These are phyloP conservation scores for Bryoglossum gracile DNA, from an alignment of 495 filamentous ascomycete species.

Conservation along the genomic window DNA sequence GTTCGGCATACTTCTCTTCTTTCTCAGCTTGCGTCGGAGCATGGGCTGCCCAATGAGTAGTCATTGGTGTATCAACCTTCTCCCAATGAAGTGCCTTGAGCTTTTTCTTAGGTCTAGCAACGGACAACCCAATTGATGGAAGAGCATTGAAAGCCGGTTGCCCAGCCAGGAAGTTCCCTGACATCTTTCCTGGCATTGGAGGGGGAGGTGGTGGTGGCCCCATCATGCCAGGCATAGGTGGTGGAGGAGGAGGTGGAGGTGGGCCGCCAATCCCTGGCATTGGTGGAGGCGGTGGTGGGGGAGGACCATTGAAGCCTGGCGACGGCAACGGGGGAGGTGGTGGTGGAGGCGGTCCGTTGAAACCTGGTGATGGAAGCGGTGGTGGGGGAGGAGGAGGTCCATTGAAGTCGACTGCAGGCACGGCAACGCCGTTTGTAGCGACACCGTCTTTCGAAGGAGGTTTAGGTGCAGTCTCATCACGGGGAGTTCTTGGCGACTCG, in stretches of 20 bases:
- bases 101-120: conserved; percentile 93
- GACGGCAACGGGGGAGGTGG: conserved; percentile 33
- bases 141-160: conserved; percentile 36
- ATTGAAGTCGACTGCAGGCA: too few relatives aligned
- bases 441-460: conserved; percentile 23
- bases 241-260: conserved; percentile 49
- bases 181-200: conserved; percentile 52
- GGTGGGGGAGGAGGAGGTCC: conserved; percentile 41
- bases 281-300: conserved; percentile 37
- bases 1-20: conserved; percentile 90
- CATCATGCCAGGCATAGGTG: conserved; percentile 33
- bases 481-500: conserved; percentile 61
- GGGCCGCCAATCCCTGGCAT: conserved; percentile 38
- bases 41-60: conserved; percentile 91
- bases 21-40: conserved; percentile 72
- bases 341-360: conserved; percentile 38
- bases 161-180: conserved; percentile 42
- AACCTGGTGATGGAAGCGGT: conserved; percentile 29
- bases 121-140: conserved; percentile 52
- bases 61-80: conserved; percentile 89
- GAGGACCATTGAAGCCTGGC: conserved; percentile 34
- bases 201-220: conserved; percentile 46
- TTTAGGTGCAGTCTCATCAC: conserved; percentile 43
- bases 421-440: too few relatives aligned
- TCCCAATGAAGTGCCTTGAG: conserved; percentile 99